Evolutionary conservation across 2,329 filamentous ascomycete species (phyloP), one percentile per base, ranked within the genome.

Genomic region (Furcasterigmium sp.): DNA sequence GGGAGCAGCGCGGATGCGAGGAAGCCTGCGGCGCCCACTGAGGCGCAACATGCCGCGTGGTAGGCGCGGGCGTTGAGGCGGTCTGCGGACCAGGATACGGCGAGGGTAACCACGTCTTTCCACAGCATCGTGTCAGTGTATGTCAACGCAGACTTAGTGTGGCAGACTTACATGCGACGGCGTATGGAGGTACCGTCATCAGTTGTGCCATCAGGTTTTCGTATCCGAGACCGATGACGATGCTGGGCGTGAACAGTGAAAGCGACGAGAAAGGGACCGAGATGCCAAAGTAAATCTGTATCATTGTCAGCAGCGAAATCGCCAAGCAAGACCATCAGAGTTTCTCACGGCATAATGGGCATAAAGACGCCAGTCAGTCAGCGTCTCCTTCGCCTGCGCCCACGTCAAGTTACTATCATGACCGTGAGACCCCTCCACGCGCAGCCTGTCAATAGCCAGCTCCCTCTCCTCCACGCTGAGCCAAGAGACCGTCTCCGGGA

Each of bases 291-390:
- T 53, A 39, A 25, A 26, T 26, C 23, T 26, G 11, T 7, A 7
- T 26, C 23, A 26, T 43, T 56, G 54, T 56, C 15, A 47, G 23
- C 23, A 26, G 11, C 11, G 23, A 7, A 7, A 7, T 8, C 43
- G 39, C 13, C 13, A 44, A 6, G 15, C 18, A 11, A 10, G 21
- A 19, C 14, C 43, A 1, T 39, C n/a, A n/a, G 23, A 26, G 7
- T 26, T 26, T 11, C 23, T 11, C 11, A 58, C 66, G 28, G 79
- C 54, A 17, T 85, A 85, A 43, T 82, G 73, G 2, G 81, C 82
- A 53, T 88, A 90, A 46, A 88, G 71, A 2, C 76, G 76, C 61
- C 81, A 76, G 53, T 81, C 83, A 46, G 78, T 82, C 5, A 81
- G 67, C 51, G 82, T 87, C 18, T 80, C 73, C 55, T 80, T 85